Evolutionary conservation across 441 rosid genomes (phyloP).

Genomic region (Biscutella auriculata): DNA sequence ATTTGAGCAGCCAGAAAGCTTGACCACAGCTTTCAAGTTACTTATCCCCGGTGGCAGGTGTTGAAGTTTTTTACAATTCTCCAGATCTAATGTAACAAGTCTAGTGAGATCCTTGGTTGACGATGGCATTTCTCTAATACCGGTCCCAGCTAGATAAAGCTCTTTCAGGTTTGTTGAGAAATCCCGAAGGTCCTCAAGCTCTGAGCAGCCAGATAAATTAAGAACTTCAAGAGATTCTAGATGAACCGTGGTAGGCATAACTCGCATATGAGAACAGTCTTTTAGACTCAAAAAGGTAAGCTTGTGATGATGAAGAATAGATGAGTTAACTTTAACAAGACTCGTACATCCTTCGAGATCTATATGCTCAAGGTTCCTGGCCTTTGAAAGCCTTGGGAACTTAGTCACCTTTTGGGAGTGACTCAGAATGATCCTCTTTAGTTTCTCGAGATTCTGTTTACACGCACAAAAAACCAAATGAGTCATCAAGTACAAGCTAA

Average conservation of each 20-base stretch:
- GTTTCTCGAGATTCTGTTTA: conserved; percentile 11
- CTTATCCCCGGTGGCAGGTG: background rate
- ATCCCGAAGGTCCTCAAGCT: background rate
- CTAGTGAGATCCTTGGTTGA: conserved; percentile 1
- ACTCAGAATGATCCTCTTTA: conserved; percentile 7
- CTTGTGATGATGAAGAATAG: conserved; percentile 5
- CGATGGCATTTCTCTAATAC: background rate
- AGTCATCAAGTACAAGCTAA: background rate
- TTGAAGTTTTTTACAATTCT: background rate
- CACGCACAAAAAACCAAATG: background rate
- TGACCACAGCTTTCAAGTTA: background rate
- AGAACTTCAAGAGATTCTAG: conserved; percentile 13
- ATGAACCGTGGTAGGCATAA: conserved; percentile 10
- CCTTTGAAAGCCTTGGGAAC: conserved; percentile 13
- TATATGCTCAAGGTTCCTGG: conserved; percentile 9
- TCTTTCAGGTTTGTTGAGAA: conserved; percentile 11
- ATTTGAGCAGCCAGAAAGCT: no score
- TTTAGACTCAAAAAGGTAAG: conserved; percentile 10
- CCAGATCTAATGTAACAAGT: conserved; percentile 17
- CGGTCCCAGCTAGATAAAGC: conserved; percentile 9
- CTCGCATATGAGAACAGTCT: background rate
- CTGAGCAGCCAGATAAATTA: conserved; percentile 17
- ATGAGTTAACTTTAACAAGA: conserved; percentile 10
- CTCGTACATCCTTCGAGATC: conserved; percentile 17
- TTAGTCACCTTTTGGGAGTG: background rate